These are phyloP conservation scores for Syzygium oleosum DNA, from an alignment of 345 rosid species.

Conservation along the genomic window DNA sequence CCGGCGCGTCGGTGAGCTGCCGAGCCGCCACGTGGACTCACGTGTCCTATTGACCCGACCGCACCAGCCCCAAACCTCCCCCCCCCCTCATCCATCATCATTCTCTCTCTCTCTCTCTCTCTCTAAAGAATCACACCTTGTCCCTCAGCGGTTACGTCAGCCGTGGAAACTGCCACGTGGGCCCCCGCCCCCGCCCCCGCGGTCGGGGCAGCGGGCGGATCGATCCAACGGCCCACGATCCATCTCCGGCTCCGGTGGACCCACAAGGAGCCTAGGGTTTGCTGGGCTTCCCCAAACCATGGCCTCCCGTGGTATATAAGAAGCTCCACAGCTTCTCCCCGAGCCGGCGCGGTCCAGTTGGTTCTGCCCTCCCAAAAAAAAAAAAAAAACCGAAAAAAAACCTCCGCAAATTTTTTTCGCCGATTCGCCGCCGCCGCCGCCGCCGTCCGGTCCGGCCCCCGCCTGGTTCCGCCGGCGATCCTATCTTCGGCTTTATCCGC, in stretches of 20 bases:
- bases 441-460: not conserved
- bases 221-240: slow-evolving; percentile 16
- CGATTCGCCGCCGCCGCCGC: slow-evolving; percentile 19
- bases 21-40: not conserved
- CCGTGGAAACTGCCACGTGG: not conserved
- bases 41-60: slow-evolving; percentile 1
- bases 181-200: not conserved
- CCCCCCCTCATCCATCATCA: not conserved
- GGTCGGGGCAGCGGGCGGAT: not conserved
- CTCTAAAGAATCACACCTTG: not conserved
- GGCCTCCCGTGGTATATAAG: slow-evolving; percentile 13
- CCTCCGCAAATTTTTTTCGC: not conserved
- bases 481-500: slow-evolving; percentile 8
- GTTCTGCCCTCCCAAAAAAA: slow-evolving; percentile 38
- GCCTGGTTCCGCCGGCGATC: slow-evolving; percentile 23
- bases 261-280: slow-evolving; percentile 20
- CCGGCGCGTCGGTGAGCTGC: not conserved
- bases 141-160: not conserved
- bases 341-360: slow-evolving; percentile 42
- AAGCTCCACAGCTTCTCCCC: slow-evolving; percentile 1
- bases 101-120: not conserved
- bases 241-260: not conserved
- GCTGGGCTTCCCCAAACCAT: not conserved
- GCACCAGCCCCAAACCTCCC: not conserved
- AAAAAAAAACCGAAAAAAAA: slow-evolving; percentile 20